Percentiles rank a stretch among this genome's conserved stretches.
These are phyloP conservation scores for Rhodomyrtus tomentosa DNA, from an alignment of 345 rosid genomes.

Conservation along the genomic window DNA sequence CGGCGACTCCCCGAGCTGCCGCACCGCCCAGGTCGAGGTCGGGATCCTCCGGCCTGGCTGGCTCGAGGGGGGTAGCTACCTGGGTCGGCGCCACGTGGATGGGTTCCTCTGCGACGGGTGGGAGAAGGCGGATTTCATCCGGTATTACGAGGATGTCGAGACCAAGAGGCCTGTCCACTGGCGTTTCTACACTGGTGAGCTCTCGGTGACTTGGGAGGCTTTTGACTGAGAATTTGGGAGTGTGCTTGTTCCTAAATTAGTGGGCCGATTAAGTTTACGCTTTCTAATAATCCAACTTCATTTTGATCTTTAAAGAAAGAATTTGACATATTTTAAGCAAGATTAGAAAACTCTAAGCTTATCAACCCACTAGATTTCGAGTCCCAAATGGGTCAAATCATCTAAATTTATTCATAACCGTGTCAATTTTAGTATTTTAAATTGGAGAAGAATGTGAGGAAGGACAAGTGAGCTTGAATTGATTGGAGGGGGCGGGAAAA, in stretches of 20 bases:
- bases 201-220: not conserved
- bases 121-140: conserved; percentile 52
- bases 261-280: too few relatives aligned
- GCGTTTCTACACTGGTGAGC: conserved; percentile 44
- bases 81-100: conserved; percentile 36
- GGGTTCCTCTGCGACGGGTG: conserved; percentile 55
- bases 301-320: not conserved
- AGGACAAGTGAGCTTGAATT: not conserved
- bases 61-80: conserved; percentile 43
- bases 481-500: too few relatives aligned
- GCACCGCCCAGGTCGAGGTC: conserved; percentile 20
- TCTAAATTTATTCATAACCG: too few relatives aligned
- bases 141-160: conserved; percentile 49
- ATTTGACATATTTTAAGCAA: not conserved
- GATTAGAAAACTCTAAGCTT: not conserved
- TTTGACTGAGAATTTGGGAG: not conserved
- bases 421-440: not conserved
- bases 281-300: too few relatives aligned
- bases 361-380: not conserved
- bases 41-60: conserved; percentile 55
- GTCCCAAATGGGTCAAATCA: not conserved
- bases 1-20: conserved; percentile 14
- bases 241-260: too few relatives aligned
- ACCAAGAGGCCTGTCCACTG: conserved; percentile 44
- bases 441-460: too few relatives aligned